Percentiles rank a stretch among this genome's conserved stretches.
Conservation (phyloP, 176 grass and related monocot species). For the Zea luxurians region DNA sequence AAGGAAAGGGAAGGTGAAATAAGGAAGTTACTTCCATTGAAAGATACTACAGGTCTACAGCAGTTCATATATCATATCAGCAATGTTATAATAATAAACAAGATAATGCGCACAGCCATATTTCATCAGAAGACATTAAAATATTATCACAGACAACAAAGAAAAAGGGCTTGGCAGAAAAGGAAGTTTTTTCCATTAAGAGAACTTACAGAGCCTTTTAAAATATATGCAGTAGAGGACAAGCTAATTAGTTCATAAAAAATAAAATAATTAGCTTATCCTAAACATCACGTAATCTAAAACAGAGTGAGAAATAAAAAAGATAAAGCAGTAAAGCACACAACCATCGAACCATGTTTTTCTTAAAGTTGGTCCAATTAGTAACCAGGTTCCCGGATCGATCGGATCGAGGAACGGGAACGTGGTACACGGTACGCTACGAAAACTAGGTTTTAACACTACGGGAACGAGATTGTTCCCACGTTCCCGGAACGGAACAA, state of each 20-base stretch:
- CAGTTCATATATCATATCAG: constrained; percentile 1
- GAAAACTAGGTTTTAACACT: too few species aligned
- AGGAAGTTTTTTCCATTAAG: background rate
- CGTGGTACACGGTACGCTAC: too few species aligned
- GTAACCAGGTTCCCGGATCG: too few species aligned
- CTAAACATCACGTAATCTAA: background rate
- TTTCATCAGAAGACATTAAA: background rate
- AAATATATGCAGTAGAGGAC: background rate
- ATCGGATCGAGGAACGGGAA: too few species aligned
- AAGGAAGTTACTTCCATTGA: background rate
- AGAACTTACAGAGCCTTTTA: background rate
- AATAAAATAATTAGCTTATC: background rate
- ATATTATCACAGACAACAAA: background rate
- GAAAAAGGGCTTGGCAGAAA: background rate
- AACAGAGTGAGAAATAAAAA: background rate
- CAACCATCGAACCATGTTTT: background rate
- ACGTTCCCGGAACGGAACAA: too few species aligned
- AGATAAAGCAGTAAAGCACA: background rate
- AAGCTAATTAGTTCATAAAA: background rate
- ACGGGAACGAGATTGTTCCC: too few species aligned
- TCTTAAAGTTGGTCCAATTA: background rate
- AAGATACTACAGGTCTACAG: background rate
- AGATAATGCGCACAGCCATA: background rate
- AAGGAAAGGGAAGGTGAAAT: background rate
- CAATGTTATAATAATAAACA: background rate